Evolutionary conservation across 495 filamentous ascomycete genomes (phyloP).

Genomic region (Neurospora sp.): DNA sequence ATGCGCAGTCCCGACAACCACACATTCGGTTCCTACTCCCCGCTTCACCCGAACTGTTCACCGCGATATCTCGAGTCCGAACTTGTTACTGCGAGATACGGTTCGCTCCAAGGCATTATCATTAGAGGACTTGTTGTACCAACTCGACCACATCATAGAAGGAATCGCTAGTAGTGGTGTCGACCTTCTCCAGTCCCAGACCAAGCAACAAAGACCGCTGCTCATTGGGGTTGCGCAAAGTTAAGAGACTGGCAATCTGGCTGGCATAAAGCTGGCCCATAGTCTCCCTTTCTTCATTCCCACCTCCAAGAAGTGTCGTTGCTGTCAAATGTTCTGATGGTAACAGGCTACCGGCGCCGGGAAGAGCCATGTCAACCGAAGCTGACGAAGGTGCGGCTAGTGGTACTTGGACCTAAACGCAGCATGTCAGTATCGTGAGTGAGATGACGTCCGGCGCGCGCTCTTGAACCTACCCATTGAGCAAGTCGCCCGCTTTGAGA

Average conservation of each 20-base stretch:
- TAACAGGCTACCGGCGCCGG: constrained; percentile 49
- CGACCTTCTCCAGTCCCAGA: constrained; percentile 58
- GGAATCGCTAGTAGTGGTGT: constrained; percentile 49
- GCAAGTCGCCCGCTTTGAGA: constrained; percentile 76
- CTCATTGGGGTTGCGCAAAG: constrained; percentile 63
- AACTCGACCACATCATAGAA: constrained; percentile 81
- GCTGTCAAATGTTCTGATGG: constrained; percentile 75
- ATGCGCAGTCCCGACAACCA: background rate
- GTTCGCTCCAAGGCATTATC: background rate
- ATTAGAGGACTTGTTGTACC: constrained; percentile 48
- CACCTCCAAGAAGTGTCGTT: constrained; percentile 79
- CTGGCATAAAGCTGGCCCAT: constrained; percentile 79
- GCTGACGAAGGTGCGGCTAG: constrained; percentile 57
- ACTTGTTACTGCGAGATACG: background rate
- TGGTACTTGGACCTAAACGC: constrained; percentile 71
- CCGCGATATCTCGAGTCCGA: background rate
- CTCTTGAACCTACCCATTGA: constrained; percentile 65
- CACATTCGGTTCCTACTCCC: background rate
- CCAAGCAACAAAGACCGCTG: constrained; percentile 72
- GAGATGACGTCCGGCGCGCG: background rate
- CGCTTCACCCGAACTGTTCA: background rate
- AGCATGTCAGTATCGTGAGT: background rate
- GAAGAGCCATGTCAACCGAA: constrained; percentile 43
- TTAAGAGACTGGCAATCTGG: constrained; percentile 74
- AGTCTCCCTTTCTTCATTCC: constrained; percentile 66